Evolutionary conservation across 306 rosid genomes (phyloP).

Genomic region (Casuarina cunninghamiana): DNA sequence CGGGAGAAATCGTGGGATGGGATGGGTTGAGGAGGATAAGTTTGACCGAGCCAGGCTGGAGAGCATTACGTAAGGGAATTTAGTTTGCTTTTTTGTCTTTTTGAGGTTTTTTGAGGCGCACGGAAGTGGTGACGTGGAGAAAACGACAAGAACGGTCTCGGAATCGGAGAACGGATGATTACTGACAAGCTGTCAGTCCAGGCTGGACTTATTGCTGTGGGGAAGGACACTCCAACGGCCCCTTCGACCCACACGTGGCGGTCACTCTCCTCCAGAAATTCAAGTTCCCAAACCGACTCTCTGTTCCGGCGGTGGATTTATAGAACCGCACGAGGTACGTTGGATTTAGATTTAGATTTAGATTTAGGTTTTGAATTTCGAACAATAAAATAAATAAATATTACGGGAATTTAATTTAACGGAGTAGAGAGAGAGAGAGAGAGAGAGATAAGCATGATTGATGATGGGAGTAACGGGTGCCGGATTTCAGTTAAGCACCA

Average conservation of each 20-base stretch:
- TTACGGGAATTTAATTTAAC: too few species aligned
- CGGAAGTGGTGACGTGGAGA: conserved; percentile 34
- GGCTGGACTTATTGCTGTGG: not conserved
- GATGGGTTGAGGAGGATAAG: conserved; percentile 28
- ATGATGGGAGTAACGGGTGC: not conserved
- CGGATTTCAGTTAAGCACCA: not conserved
- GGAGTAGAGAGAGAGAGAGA: too few species aligned
- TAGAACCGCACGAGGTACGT: not conserved
- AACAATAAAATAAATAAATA: not conserved
- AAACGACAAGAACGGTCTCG: conserved; percentile 44
- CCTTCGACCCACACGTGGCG: conserved; percentile 38
- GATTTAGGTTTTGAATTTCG: not conserved
- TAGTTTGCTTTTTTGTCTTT: conserved; percentile 10
- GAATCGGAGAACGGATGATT: conserved; percentile 28
- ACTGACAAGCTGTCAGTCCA: conserved; percentile 44
- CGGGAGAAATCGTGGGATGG: conserved; percentile 5
- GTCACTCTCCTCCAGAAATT: conserved; percentile 22
- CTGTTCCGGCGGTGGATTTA: not conserved
- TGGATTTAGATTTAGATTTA: too few species aligned
- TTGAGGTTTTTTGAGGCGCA: not conserved
- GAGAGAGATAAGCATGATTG: too few species aligned
- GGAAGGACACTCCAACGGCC: conserved; percentile 28
- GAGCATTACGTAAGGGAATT: conserved; percentile 34
- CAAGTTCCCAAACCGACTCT: not conserved
- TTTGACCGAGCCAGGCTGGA: conserved; percentile 58